These are phyloP conservation scores for Hypoxylon sp. DNA, from an alignment of 2,329 filamentous ascomycete species.

Conservation along the genomic window DNA sequence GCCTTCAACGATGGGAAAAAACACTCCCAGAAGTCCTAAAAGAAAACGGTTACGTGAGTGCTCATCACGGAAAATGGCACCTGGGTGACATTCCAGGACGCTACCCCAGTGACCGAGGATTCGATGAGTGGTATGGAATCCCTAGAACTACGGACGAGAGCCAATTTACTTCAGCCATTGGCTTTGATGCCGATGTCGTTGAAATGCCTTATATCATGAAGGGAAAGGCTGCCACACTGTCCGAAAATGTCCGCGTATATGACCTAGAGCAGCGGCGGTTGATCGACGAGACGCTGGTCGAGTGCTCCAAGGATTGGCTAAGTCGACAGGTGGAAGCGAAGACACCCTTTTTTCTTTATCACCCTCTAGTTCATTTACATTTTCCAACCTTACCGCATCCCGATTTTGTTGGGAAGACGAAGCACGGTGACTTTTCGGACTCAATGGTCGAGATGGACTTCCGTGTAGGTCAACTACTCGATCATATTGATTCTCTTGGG, in stretches of 20 bases:
- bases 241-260: background rate
- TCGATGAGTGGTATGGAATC: background rate
- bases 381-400: background rate
- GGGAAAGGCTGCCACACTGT: background rate
- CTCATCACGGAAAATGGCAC: background rate
- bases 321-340: background rate
- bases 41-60: background rate
- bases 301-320: background rate
- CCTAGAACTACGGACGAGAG: background rate
- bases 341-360: background rate
- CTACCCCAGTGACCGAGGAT: background rate
- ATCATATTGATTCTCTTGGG: background rate
- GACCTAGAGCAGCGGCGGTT: background rate
- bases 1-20: background rate
- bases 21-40: background rate
- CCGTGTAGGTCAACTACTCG: background rate
- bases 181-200: background rate
- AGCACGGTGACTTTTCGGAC: background rate
- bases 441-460: background rate
- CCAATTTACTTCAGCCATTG: background rate
- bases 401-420: background rate
- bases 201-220: background rate
- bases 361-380: background rate
- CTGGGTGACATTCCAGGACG: background rate
- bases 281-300: conserved; percentile 1